These are phyloP conservation scores for Metschnikowia henanensis DNA, from an alignment of 805 yeast species.

Conservation along the genomic window DNA sequence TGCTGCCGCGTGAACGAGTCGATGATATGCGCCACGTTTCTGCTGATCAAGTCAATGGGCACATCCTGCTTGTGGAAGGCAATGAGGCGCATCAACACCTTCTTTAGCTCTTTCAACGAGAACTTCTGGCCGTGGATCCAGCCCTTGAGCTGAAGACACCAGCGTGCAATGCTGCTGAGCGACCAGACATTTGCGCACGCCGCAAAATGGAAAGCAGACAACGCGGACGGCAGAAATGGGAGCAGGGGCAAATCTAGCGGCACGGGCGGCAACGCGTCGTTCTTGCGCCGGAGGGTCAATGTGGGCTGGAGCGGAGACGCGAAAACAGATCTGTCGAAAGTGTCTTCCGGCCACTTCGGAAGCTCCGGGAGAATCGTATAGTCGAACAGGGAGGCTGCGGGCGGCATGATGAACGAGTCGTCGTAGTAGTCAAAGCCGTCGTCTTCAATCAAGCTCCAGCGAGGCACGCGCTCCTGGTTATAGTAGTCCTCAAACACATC, in stretches of 20 bases:
- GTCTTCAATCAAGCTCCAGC: slow-evolving; percentile 20
- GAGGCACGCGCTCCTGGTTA: slow-evolving; percentile 16
- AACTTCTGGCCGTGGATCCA: slow-evolving; percentile 56
- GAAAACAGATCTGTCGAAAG: background rate
- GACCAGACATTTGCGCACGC: slow-evolving; percentile 48
- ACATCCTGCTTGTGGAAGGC: slow-evolving; percentile 51
- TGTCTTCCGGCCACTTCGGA: slow-evolving; percentile 17
- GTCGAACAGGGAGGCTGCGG: slow-evolving; percentile 26
- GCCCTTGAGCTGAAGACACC: slow-evolving; percentile 51
- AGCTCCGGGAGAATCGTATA: slow-evolving; percentile 37
- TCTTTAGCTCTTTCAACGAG: slow-evolving; percentile 52
- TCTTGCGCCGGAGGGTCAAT: slow-evolving; percentile 14
- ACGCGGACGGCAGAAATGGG: slow-evolving; percentile 53
- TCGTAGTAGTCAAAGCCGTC: slow-evolving; percentile 16
- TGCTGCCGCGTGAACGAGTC: slow-evolving; percentile 40
- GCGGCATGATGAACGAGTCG: slow-evolving; percentile 23
- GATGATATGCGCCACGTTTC: slow-evolving; percentile 50
- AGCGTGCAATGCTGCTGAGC: slow-evolving; percentile 48
- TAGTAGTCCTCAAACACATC: slow-evolving; percentile 10
- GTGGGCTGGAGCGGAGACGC: slow-evolving; percentile 5
- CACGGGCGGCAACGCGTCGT: slow-evolving; percentile 38
- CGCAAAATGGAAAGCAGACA: slow-evolving; percentile 49
- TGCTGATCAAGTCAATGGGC: slow-evolving; percentile 50
- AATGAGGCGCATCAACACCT: slow-evolving; percentile 49
- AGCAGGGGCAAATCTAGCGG: slow-evolving; percentile 53